Percentiles rank a stretch among this genome's conserved stretches.
phyloP scores from a whole-genome alignment of 805 yeast genomes.

The Candida oleophila region DNA sequence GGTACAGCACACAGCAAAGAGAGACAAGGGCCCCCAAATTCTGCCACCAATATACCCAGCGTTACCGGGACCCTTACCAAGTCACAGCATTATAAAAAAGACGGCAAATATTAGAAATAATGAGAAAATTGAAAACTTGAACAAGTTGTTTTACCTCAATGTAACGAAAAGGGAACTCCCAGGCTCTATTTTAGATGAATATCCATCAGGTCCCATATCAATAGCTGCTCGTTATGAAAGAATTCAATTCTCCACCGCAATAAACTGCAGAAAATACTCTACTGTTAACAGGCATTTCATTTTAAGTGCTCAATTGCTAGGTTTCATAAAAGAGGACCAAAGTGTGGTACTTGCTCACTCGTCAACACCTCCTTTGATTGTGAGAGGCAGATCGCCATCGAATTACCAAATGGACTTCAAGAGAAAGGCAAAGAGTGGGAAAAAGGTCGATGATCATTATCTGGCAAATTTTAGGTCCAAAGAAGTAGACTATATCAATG shows the following conservation, averaged over 20 bases:
- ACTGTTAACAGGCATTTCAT: conserved; percentile 49
- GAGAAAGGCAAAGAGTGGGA: not conserved
- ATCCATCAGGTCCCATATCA: conserved; percentile 49
- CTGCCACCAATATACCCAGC: conserved; percentile 55
- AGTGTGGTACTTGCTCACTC: conserved; percentile 41
- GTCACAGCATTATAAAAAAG: conserved; percentile 53
- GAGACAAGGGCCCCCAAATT: conserved; percentile 70
- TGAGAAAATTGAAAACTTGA: conserved; percentile 51
- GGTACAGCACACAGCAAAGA: conserved; percentile 71
- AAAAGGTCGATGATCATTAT: not conserved
- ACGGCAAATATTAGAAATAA: conserved; percentile 62
- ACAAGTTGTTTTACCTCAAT: conserved; percentile 46
- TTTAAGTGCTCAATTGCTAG: conserved; percentile 52
- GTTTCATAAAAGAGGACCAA: conserved; percentile 32
- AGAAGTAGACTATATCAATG: not conserved
- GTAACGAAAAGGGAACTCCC: not conserved
- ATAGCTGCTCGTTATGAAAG: conserved; percentile 68
- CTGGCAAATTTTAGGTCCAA: not conserved
- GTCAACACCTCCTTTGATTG: conserved; percentile 57
- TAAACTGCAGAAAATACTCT: conserved; percentile 43
- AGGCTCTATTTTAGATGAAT: conserved; percentile 32
- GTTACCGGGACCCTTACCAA: conserved; percentile 58
- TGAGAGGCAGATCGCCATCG: conserved; percentile 69
- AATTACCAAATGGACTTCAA: conserved; percentile 35
- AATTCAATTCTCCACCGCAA: conserved; percentile 63